Base-by-base conservation (phyloP, 257 asterid species). In the Solanum sparsipilum region DNA sequence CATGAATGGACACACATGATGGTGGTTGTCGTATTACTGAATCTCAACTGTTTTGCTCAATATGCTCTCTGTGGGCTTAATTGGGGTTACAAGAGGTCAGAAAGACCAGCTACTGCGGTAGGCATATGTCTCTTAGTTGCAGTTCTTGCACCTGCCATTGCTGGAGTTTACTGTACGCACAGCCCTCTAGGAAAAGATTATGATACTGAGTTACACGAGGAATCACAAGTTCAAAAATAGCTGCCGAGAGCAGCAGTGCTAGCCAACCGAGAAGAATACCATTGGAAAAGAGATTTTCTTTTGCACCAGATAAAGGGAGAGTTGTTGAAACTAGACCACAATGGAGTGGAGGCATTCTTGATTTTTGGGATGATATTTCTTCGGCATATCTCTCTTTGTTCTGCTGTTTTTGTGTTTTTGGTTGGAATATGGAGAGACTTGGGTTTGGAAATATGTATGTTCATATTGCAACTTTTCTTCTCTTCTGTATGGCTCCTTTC, bases 361-460 rank as follows among this genome's bases (percentile, higher is more conserved):
- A 96, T 88, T 88, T 95, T 58, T 96, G 99, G 98, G 94, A 96
- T 18, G 98, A 96, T 74, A 93, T 95, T 86, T 95, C 99, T 6
- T 83, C 90, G 73, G 96, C 99, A 52, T 96, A 92, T 89, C 96
- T 96, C 72, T 96, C 98, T 9, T 58, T 96, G 70, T 96, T 96
- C 91, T 96, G 99, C 41, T 89, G 93, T 86, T 95, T 96, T 95
- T 98, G 73, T 36, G 98, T 96, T n/a, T 95, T 96, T 25, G 99
- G 98, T 39, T 93, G 98, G 99, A 96, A 95, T 63, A 95, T 95
- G 99, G 98, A 95, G 93, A 93, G 98, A 38, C 94, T 95, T 16
- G 98, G 98, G 72, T 92, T 96, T 41, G 99, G 98, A 72, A 96
- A 96, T 79, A 94, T 94, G 98, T 96, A 96, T 48, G 98, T 96